These are phyloP conservation scores for Penicillium carneum DNA, from an alignment of 2,329 filamentous ascomycete species.

Conservation along the genomic window DNA sequence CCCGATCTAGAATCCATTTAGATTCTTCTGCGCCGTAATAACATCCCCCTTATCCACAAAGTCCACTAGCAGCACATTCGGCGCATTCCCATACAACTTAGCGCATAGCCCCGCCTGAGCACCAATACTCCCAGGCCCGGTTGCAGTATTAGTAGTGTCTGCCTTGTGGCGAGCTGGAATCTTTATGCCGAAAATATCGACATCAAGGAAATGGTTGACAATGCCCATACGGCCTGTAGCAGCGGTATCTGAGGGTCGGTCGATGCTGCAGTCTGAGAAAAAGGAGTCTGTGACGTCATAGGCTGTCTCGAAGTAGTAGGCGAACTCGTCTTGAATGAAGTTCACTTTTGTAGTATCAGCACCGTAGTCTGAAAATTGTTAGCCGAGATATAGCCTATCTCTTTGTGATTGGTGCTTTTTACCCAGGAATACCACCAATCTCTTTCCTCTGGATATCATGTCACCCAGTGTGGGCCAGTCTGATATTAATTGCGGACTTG, in stretches of 20 bases:
- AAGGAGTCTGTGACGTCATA: conserved; percentile 52
- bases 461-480: conserved; percentile 55
- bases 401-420: background rate
- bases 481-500: conserved; percentile 44
- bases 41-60: conserved; percentile 56
- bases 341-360: conserved; percentile 49
- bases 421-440: conserved; percentile 56
- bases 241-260: conserved; percentile 52
- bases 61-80: conserved; percentile 56
- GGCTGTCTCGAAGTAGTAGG: conserved; percentile 58
- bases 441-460: conserved; percentile 52
- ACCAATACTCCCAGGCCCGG: conserved; percentile 54
- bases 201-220: conserved; percentile 59
- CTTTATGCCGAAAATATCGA: conserved; percentile 51
- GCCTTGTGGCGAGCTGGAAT: conserved; percentile 54
- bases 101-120: conserved; percentile 52
- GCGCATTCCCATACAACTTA: conserved; percentile 47
- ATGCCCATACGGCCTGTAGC: conserved; percentile 55
- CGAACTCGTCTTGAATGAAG: conserved; percentile 55
- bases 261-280: conserved; percentile 54
- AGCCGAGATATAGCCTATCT: background rate
- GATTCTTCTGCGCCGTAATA: conserved; percentile 49
- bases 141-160: conserved; percentile 53
- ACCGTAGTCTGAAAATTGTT: conserved; percentile 47
- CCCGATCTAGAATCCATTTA: conserved; percentile 48